Evolutionary conservation across 495 filamentous ascomycete genomes (phyloP).

Genomic region (Cercophora sp.): DNA sequence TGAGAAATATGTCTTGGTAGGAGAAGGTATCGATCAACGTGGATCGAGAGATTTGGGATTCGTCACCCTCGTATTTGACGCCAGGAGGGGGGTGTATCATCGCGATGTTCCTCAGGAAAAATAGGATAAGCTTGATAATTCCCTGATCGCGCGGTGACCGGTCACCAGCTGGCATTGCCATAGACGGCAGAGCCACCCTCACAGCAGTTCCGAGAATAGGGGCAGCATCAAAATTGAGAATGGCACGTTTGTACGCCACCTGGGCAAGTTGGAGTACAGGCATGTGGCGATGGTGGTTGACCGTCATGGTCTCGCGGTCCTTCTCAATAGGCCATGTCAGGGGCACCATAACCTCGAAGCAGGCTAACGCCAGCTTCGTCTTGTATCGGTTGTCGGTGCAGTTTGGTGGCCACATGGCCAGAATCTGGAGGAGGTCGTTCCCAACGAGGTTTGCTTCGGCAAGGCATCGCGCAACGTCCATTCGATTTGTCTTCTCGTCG

Average conservation of each 20-base stretch:
- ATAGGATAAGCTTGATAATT: conserved; percentile 87
- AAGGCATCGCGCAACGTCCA: conserved; percentile 91
- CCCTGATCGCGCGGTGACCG: conserved; percentile 78
- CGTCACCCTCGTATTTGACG: conserved; percentile 60
- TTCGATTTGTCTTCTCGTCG: conserved; percentile 88
- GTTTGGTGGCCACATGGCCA: conserved; percentile 71
- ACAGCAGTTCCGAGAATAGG: conserved; percentile 74
- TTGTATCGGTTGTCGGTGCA: conserved; percentile 71
- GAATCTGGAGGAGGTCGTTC: conserved; percentile 84
- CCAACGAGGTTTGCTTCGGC: conserved; percentile 90
- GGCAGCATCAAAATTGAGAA: conserved; percentile 74
- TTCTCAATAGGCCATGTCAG: conserved; percentile 93
- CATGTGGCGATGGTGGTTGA: conserved; percentile 87
- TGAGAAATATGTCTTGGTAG: conserved; percentile 81
- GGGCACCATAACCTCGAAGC: conserved; percentile 87
- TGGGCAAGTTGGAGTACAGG: conserved; percentile 86
- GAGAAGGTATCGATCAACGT: conserved; percentile 83
- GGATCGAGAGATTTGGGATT: conserved; percentile 84
- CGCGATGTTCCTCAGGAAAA: conserved; percentile 81
- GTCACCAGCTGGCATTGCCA: conserved; percentile 73
- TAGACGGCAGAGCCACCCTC: conserved; percentile 78
- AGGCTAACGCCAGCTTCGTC: conserved; percentile 67
- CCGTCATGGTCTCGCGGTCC: conserved; percentile 70
- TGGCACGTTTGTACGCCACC: conserved; percentile 79
- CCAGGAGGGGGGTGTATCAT: conserved; percentile 69